Evolutionary conservation across 2,329 filamentous ascomycete species (phyloP).

Genomic region (Trichoderma guizhouense): DNA sequence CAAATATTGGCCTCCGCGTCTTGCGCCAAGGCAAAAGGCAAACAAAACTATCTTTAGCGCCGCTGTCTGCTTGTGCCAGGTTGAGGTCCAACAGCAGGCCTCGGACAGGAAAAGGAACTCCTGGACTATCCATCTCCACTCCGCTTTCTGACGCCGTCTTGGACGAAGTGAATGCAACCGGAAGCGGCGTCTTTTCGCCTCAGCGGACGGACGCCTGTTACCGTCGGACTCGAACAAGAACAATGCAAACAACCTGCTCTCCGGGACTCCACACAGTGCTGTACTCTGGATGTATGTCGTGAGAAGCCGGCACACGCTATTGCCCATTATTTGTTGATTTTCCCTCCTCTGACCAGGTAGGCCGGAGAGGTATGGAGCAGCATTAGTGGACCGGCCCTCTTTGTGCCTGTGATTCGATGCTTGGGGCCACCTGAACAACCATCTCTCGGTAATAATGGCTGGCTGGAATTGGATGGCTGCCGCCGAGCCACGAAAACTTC

Average conservation of each 20-base stretch:
- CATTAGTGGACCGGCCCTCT: neutral
- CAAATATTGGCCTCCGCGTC: slow-evolving; percentile 5
- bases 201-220: neutral
- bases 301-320: neutral
- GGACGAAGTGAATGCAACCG: neutral
- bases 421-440: neutral
- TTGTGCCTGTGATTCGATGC: slow-evolving; percentile 1
- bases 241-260: slow-evolving; percentile 2
- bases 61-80: neutral
- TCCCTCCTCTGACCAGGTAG: neutral
- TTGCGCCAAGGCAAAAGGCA: slow-evolving; percentile 11
- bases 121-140: neutral
- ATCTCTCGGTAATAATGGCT: slow-evolving; percentile 5
- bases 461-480: slow-evolving; percentile 9
- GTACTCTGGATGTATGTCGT: neutral
- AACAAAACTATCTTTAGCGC: slow-evolving; percentile 3
- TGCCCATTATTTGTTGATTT: neutral
- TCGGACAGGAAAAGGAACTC: neutral
- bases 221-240: neutral
- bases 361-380: neutral
- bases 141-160: neutral
- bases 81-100: neutral
- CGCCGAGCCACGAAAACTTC: slow-evolving; percentile 5
- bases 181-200: neutral
- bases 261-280: slow-evolving; percentile 3